Percentiles rank a stretch among this genome's conserved stretches.
Conservation (phyloP, 2,329 filamentous ascomycete species). For the Cryphonectria radicalis region DNA sequence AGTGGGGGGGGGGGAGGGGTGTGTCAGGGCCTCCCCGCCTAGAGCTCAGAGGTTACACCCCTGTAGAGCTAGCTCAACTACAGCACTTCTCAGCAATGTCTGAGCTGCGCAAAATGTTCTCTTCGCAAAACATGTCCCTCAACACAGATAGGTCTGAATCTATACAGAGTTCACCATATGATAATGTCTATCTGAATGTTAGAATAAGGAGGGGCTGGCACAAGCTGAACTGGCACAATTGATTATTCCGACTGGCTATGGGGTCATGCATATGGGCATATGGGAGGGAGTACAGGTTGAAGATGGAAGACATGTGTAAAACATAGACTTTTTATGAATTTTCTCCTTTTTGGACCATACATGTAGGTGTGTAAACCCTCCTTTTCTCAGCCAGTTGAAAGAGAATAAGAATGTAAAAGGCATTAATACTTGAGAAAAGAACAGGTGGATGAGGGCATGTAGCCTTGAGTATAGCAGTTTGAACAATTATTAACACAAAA, state of each 20-base stretch:
- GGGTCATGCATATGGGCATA: neutral
- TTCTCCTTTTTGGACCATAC: too few relatives aligned
- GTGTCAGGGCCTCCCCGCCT: neutral
- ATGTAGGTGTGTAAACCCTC: too few relatives aligned
- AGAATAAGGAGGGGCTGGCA: neutral
- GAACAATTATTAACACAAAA: neutral
- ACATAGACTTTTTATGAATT: neutral
- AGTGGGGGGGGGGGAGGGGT: neutral
- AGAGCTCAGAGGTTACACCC: neutral
- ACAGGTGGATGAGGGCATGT: too few relatives aligned
- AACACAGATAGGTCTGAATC: neutral
- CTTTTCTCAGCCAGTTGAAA: too few relatives aligned
- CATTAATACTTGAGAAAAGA: too few relatives aligned
- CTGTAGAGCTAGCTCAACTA: neutral
- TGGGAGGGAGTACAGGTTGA: neutral
- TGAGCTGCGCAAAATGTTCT: neutral
- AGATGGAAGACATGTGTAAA: neutral
- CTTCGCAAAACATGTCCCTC: neutral
- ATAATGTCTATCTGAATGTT: neutral
- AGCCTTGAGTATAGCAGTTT: neutral
- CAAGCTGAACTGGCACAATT: neutral
- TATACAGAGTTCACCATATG: neutral
- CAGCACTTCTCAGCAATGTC: neutral
- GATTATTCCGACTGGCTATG: neutral
- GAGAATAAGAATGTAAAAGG: too few relatives aligned